Base-by-base conservation (phyloP, 2,329 filamentous ascomycete genomes). In the Zymoseptoria crescenta region DNA sequence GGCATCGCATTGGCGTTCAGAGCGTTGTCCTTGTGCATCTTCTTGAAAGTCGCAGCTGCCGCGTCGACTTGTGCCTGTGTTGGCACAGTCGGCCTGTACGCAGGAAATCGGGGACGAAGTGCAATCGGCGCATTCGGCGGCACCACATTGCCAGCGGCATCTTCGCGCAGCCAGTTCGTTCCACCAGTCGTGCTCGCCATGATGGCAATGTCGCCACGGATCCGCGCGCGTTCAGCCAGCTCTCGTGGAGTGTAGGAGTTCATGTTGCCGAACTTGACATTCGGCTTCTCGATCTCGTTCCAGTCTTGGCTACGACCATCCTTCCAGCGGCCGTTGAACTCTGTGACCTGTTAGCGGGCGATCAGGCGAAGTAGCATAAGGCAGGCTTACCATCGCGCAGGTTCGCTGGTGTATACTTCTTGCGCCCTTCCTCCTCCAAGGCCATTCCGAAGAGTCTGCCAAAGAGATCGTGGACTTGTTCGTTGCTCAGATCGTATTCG, bases 381-480 rank as follows among this genome's bases (percentile, higher is more conserved):
- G 2, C 49, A 21, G 5, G 16, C 51, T 35, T n/a, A 60, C 58
- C 58, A 13, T 57, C 50, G 8, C 49, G 20, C n/a, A 57, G 45
- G 28, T 57, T 48, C 1, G 24, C 56, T 4, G 13, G 2, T 0
- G 35, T 57, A 16, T 60, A 60, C 24, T 55, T 57, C 24, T 54
- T 54, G 6, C 58, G 55, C 3, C 13, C 30, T 2, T 41, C 49
- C 1, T 49, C 21, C 8, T 49, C 45, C 8, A n/a, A 35, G 1
- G 7, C 20, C 1, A 55, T 45, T 1, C 58, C 58, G 45, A 54
- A 52, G n/a, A 60, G 45, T 3, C 58, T 55, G 9, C 58, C 58
- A 8, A 60, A 55, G 21, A 60, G 4, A 24, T 60, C 55, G 20
- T 60, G 52, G 9, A 52, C 30, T 49, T 60, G 24, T 3, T 48